These are phyloP conservation scores for Sechiopsis laciniata DNA, from an alignment of 306 rosid species.

Conservation along the genomic window DNA sequence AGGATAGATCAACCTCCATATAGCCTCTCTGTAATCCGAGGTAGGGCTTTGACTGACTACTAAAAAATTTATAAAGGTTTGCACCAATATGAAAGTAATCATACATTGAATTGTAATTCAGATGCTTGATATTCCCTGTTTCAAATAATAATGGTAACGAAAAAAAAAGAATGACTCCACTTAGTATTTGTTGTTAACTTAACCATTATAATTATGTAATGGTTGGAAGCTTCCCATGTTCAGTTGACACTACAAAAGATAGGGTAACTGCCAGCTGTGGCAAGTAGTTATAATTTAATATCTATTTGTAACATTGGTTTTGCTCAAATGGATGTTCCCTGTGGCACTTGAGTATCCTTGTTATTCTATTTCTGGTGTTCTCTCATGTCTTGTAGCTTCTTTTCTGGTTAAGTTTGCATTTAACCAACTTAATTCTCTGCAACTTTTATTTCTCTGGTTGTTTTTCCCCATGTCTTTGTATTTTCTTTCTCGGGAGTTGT, in stretches of 20 bases:
- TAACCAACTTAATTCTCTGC: conserved; percentile 14
- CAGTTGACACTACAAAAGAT: background rate
- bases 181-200: background rate
- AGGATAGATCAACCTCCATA: background rate
- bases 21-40: background rate
- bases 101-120: background rate
- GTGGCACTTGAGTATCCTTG: background rate
- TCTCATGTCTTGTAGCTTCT: background rate
- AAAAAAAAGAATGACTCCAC: background rate
- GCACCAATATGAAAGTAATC: background rate
- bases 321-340: conserved; percentile 14
- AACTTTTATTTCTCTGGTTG: background rate
- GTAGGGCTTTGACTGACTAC: background rate
- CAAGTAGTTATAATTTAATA: background rate
- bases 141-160: background rate
- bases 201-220: conserved; percentile 1
- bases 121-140: background rate
- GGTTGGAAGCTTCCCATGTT: background rate
- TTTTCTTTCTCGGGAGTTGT: too few relatives aligned
- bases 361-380: background rate
- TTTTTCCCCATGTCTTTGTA: too few relatives aligned
- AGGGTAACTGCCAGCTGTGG: background rate
- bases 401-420: conserved; percentile 15
- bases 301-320: conserved; percentile 15
- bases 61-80: background rate